phyloP scores from a whole-genome alignment of 2,329 filamentous ascomycete genomes.

The Colletotrichum coccodes region DNA sequence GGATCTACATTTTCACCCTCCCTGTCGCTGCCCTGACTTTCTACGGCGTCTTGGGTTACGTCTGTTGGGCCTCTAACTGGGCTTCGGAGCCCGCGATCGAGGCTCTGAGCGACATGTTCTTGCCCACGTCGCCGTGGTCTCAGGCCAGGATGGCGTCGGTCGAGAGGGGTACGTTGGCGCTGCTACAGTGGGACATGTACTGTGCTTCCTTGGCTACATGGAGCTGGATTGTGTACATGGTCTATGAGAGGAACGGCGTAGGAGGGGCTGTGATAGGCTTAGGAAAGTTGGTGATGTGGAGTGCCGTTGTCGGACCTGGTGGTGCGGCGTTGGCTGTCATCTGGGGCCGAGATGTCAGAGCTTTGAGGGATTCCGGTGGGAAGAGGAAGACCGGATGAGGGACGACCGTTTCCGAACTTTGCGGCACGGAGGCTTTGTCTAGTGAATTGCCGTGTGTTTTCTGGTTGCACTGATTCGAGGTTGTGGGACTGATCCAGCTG shows the following conservation, averaged over 20 bases:
- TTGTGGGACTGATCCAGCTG: too few species aligned
- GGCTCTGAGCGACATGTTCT: slow-evolving; percentile 27
- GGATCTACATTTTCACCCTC: slow-evolving; percentile 29
- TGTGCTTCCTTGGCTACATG: slow-evolving; percentile 27
- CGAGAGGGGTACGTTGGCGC: slow-evolving; percentile 22
- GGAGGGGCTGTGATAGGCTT: not conserved
- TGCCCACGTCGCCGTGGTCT: slow-evolving; percentile 1
- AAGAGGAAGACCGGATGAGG: not conserved
- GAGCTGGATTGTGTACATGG: slow-evolving; percentile 27
- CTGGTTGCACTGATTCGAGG: too few species aligned
- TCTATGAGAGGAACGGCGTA: slow-evolving; percentile 10
- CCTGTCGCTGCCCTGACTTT: slow-evolving; percentile 4
- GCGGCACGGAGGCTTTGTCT: too few species aligned
- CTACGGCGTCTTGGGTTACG: slow-evolving; percentile 24
- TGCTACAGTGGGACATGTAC: slow-evolving; percentile 39
- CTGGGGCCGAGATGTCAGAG: slow-evolving; percentile 35
- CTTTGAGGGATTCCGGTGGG: not conserved
- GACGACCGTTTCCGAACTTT: too few species aligned
- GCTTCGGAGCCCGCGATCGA: not conserved
- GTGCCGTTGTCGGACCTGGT: slow-evolving; percentile 32
- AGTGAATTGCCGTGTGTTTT: too few species aligned
- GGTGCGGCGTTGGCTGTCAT: slow-evolving; percentile 34
- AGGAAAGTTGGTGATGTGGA: slow-evolving; percentile 12
- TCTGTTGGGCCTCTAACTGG: not conserved
- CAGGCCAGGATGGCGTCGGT: slow-evolving; percentile 13